A percentile compares a stretch with the other conserved stretches of the same genome.
phyloP scores from a whole-genome alignment of 345 rosid species.

The Erysimum cheiranthoides region DNA sequence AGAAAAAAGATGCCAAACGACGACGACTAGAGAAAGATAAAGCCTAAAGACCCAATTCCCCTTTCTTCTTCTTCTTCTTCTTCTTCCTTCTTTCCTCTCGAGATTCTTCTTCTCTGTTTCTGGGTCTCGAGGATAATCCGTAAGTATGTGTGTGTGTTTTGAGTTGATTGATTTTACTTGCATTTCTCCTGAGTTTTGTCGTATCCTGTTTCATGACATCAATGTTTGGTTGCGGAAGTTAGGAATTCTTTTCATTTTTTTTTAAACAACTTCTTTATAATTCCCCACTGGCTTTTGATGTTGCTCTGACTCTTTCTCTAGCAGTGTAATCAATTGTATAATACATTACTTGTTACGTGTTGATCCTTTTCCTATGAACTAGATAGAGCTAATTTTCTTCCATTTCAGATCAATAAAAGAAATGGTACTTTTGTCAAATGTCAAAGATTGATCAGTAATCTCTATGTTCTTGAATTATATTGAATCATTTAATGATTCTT shows the following conservation, averaged over 20 bases:
- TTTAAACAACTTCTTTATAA: not conserved
- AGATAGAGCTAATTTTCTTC: not conserved
- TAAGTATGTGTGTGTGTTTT: slow-evolving; percentile 25
- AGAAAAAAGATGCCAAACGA: slow-evolving; percentile 40
- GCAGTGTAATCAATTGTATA: not conserved
- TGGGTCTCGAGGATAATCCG: slow-evolving; percentile 25
- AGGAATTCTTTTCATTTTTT: not conserved
- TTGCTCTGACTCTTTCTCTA: slow-evolving; percentile 1
- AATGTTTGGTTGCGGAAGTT: slow-evolving; percentile 30
- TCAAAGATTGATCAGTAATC: not conserved
- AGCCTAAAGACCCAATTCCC: slow-evolving; percentile 24
- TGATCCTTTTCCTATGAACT: slow-evolving; percentile 3
- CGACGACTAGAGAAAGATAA: slow-evolving; percentile 42
- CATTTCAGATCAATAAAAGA: not conserved
- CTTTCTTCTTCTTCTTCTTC: slow-evolving; percentile 44
- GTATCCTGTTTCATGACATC: slow-evolving; percentile 35
- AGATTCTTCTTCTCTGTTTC: slow-evolving; percentile 30
- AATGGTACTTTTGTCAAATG: not conserved
- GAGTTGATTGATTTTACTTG: slow-evolving; percentile 30
- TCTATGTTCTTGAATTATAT: slow-evolving; percentile 15
- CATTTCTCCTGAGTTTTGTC: slow-evolving; percentile 42
- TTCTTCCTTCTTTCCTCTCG: slow-evolving; percentile 19
- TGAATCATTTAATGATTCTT: slow-evolving; percentile 1
- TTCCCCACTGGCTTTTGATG: not conserved
- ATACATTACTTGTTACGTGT: slow-evolving; percentile 14